These are phyloP conservation scores for Rhynchospora breviuscula DNA, from an alignment of 176 grass and related monocot species.

Conservation along the genomic window DNA sequence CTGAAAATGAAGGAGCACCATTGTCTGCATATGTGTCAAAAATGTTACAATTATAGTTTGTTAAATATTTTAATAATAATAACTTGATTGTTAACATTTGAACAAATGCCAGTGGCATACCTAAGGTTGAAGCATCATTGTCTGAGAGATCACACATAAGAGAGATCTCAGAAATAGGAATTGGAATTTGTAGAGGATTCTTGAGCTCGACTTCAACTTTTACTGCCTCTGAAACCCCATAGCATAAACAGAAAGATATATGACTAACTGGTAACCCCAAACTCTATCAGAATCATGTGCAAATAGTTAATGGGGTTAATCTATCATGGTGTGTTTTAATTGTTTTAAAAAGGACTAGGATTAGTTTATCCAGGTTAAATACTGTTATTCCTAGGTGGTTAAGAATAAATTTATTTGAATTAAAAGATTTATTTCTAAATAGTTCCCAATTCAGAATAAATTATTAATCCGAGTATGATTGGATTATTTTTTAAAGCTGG, in stretches of 20 bases:
- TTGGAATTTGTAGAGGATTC: conserved; percentile 89
- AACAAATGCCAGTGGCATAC: conserved; percentile 33
- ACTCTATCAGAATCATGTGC: neutral
- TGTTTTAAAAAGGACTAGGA: too few relatives aligned
- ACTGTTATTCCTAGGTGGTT: too few relatives aligned
- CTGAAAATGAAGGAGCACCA: conserved; percentile 21
- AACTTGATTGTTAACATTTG: conserved; percentile 8
- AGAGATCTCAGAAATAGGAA: conserved; percentile 71
- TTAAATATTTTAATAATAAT: neutral
- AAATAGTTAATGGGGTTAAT: neutral
- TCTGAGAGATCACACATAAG: conserved; percentile 78
- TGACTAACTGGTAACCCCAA: neutral
- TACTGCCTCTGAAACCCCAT: conserved; percentile 74
- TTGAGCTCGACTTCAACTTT: conserved; percentile 78
- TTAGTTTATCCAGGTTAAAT: too few relatives aligned
- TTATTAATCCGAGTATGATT: too few relatives aligned
- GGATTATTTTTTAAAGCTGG: too few relatives aligned
- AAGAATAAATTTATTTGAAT: too few relatives aligned
- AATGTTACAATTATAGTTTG: neutral
- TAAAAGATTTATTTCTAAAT: too few relatives aligned
- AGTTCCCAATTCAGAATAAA: too few relatives aligned
- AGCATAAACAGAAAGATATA: conserved; percentile 22
- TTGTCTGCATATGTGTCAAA: conserved; percentile 39
- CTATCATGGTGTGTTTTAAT: neutral
- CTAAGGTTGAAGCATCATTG: conserved; percentile 45